A percentile compares a stretch with the other conserved stretches of the same genome.
phyloP scores from a whole-genome alignment of 1,139 yeast genomes.

The Debaryomycetaceae sp. region DNA sequence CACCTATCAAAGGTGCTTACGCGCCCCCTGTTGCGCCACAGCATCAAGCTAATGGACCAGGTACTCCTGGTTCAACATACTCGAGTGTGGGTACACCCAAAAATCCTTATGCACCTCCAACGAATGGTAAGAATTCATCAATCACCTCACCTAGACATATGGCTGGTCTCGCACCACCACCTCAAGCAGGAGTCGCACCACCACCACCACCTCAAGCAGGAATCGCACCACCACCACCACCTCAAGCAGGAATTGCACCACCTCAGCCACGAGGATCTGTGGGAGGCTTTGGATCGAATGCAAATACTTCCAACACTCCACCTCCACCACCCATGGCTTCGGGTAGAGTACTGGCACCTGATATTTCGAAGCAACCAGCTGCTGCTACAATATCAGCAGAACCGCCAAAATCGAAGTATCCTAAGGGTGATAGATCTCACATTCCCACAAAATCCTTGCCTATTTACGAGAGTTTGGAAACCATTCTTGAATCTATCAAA shows the following conservation, averaged over 20 bases:
- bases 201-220: conserved; percentile 1
- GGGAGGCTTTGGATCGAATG: background rate
- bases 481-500: conserved; percentile 57
- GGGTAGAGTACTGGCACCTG: background rate
- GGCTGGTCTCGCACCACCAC: conserved; percentile 16
- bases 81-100: conserved; percentile 5
- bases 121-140: conserved; percentile 6
- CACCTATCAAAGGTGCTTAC: conserved; percentile 38
- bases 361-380: conserved; percentile 11
- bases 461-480: conserved; percentile 54
- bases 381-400: conserved; percentile 13
- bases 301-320: background rate
- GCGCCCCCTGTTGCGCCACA: conserved; percentile 34
- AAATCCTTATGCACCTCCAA: conserved; percentile 17
- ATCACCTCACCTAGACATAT: conserved; percentile 12
- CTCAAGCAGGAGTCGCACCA: conserved; percentile 13
- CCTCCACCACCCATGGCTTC: conserved; percentile 13
- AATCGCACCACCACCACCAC: conserved; percentile 9
- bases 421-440: conserved; percentile 70
- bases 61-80: conserved; percentile 11
- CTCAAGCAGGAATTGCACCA: conserved; percentile 13
- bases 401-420: conserved; percentile 40
- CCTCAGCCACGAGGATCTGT: conserved; percentile 16
- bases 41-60: conserved; percentile 11
- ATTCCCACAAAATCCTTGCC: conserved; percentile 57